Evolutionary conservation across 768 basidiomycete species (phyloP), one percentile per base, ranked within the genome.

Genomic region (Tylopilus cervinicoccineus): DNA sequence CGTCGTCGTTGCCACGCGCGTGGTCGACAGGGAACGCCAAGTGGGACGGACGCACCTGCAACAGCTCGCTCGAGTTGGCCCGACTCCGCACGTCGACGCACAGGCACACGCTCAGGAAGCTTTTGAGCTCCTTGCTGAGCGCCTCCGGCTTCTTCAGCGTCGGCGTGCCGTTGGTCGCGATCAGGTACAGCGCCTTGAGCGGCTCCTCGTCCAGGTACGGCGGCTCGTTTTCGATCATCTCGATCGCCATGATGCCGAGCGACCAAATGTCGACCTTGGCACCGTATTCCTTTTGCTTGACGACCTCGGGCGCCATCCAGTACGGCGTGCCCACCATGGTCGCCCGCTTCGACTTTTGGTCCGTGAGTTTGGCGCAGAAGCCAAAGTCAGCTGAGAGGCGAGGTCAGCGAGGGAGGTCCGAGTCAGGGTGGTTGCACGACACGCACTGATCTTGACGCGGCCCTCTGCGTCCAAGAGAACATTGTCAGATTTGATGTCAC

Each of bases 251-350:
- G 70, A 97, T 96, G 5, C 93, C 93, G 9, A 96, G 78, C 12
- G 90, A 93, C 93, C 93, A 96, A 43, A 96, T 92, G 59, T 95
- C 93, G 19, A 95, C 93, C 68, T 95, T 95, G 22, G 92, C 90
- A 38, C 93, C 93, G 61, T 96, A 96, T 68, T 93, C 92, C 70
- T 95, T 94, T 66, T 93, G 89, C 71, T 93, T 94, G 60, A 96
- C 93, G 44, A 96, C 92, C 67, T 96, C 93, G n/a, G 93, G 93
- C 3, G 93, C 93, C 93, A 96, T 96, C 93, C 93, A 95, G 69
- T 95, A 95, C 1, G 93, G 93, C 11, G 93, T 95, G 28, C 93
- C 93, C 5, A 96, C 93, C 93, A 95, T 95, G n/a, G 93, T 95
- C 26, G 93, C 93, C 44, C 93, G 88, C 69, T 95, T 95, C 34